phyloP scores from a whole-genome alignment of 208 protist species.

The Leishmania tropica region DNA sequence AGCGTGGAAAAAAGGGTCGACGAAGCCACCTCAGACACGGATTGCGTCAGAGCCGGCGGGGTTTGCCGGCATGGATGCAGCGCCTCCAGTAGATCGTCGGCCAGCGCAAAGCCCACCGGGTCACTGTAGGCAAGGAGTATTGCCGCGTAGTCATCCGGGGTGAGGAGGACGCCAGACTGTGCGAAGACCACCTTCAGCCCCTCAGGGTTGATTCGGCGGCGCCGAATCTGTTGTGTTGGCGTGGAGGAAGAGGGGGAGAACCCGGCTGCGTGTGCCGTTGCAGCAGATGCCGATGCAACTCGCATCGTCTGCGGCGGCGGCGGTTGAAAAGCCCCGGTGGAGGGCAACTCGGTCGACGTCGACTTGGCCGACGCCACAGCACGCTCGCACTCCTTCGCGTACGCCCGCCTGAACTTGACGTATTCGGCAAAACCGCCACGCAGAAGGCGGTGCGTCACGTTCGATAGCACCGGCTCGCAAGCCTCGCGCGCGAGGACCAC shows the following conservation, averaged over 20 bases:
- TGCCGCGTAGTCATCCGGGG: slow-evolving; percentile 46
- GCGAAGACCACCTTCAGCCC: slow-evolving; percentile 60
- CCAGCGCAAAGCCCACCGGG: slow-evolving; percentile 71
- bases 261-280: background rate
- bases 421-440: slow-evolving; percentile 66
- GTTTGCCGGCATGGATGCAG: slow-evolving; percentile 25
- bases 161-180: slow-evolving; percentile 65
- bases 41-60: background rate
- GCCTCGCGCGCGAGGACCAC: slow-evolving; percentile 61
- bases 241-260: background rate
- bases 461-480: slow-evolving; percentile 41
- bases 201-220: slow-evolving; percentile 69
- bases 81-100: slow-evolving; percentile 40
- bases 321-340: background rate
- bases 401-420: slow-evolving; percentile 45
- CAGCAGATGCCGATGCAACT: background rate
- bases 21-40: slow-evolving; percentile 8
- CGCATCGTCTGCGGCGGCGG: slow-evolving; percentile 3
- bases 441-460: slow-evolving; percentile 66
- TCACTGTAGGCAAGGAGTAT: slow-evolving; percentile 74
- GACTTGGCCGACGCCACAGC: slow-evolving; percentile 11
- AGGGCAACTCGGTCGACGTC: background rate
- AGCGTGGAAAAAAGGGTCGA: slow-evolving; percentile 16
- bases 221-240: background rate
- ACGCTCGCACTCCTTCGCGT: slow-evolving; percentile 37